Conservation (phyloP, 2,329 filamentous ascomycete species). For the Xylariales sp. region DNA sequence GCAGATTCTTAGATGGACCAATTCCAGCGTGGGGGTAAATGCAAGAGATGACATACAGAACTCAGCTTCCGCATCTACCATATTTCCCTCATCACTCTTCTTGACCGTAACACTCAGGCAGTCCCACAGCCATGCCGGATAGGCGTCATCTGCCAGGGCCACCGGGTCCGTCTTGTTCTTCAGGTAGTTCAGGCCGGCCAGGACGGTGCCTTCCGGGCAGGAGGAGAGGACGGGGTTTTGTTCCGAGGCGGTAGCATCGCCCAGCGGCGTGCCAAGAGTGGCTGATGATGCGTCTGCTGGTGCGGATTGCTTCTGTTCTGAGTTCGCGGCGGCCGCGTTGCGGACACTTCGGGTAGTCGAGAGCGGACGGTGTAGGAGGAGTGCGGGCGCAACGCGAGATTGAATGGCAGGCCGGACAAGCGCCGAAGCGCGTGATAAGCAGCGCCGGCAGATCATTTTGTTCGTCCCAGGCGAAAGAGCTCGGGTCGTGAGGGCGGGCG, state of each 20-base stretch:
- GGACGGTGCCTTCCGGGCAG: conserved; percentile 63
- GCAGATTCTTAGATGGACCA: too few relatives aligned
- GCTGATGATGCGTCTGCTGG: conserved; percentile 22
- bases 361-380: conserved; percentile 4
- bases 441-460: conserved; percentile 40
- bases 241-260: conserved; percentile 12
- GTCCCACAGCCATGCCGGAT: conserved; percentile 77
- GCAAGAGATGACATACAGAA: conserved; percentile 68
- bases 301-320: conserved; percentile 20
- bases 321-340: conserved; percentile 6
- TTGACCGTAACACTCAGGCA: conserved; percentile 60
- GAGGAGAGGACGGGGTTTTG: conserved; percentile 33
- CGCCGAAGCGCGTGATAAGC: conserved; percentile 42
- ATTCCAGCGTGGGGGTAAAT: too few relatives aligned
- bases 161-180: conserved; percentile 72
- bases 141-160: conserved; percentile 69
- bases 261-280: conserved; percentile 22
- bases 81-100: conserved; percentile 43
- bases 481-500: too few relatives aligned
- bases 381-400: too few relatives aligned
- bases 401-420: too few relatives aligned
- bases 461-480: too few relatives aligned
- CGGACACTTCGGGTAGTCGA: conserved; percentile 11
- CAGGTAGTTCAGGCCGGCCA: conserved; percentile 72
- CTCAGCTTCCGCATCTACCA: conserved; percentile 62